A percentile compares a stretch with the other conserved stretches of the same genome.
These are phyloP conservation scores for Sclerotinia trifoliorum DNA, from an alignment of 2,329 filamentous ascomycete species.

Conservation along the genomic window DNA sequence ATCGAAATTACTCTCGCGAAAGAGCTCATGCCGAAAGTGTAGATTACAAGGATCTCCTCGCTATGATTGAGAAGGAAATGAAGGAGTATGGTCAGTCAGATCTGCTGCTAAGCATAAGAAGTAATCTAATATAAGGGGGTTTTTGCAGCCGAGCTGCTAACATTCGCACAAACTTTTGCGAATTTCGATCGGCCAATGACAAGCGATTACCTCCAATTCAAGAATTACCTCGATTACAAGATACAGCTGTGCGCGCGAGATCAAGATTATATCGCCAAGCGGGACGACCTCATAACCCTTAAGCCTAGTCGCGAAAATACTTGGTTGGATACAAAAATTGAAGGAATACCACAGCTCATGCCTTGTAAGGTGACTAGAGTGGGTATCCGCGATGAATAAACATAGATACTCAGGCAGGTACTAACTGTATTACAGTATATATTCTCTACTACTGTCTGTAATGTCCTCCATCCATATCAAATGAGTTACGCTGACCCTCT, in stretches of 20 bases:
- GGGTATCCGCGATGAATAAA: neutral
- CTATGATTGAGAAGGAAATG: neutral
- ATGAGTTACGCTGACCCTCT: neutral
- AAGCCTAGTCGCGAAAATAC: slow-evolving; percentile 42
- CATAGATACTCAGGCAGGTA: neutral
- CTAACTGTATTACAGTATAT: neutral
- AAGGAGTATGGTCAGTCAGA: neutral
- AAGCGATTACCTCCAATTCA: slow-evolving; percentile 38
- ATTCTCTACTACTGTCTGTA: neutral
- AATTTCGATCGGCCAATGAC: slow-evolving; percentile 36
- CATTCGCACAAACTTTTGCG: slow-evolving; percentile 33
- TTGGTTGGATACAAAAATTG: slow-evolving; percentile 43
- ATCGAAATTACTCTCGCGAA: slow-evolving; percentile 15
- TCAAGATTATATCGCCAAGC: slow-evolving; percentile 37
- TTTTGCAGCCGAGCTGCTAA: slow-evolving; percentile 26
- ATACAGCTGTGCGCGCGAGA: slow-evolving; percentile 30
- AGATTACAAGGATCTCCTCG: slow-evolving; percentile 7
- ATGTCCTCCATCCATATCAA: neutral
- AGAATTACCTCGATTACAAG: slow-evolving; percentile 35
- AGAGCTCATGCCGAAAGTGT: slow-evolving; percentile 16
- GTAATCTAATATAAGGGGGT: neutral
- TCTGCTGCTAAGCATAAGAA: neutral
- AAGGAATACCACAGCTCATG: slow-evolving; percentile 31
- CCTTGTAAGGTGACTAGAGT: slow-evolving; percentile 11
- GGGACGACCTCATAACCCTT: slow-evolving; percentile 44